Evolutionary conservation across 2,329 filamentous ascomycete genomes (phyloP).

Genomic region (Lasiodiplodia hormozganensis): DNA sequence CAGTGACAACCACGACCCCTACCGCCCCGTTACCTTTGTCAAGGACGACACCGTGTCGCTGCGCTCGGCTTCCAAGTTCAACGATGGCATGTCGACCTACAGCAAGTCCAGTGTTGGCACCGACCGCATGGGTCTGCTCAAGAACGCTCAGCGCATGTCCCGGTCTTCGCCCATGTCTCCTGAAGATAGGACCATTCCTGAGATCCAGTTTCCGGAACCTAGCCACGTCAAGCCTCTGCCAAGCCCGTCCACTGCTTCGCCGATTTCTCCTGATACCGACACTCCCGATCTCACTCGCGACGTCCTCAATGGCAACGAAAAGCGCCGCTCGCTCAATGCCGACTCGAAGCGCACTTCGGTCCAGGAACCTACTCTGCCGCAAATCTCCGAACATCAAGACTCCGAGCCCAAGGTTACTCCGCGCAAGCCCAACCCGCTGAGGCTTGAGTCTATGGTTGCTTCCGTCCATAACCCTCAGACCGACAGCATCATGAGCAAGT

Average conservation of each 20-base stretch:
- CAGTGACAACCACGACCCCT: constrained; percentile 81
- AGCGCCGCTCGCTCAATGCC: constrained; percentile 40
- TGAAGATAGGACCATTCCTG: constrained; percentile 39
- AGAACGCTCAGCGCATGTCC: constrained; percentile 66
- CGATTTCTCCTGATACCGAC: constrained; percentile 1
- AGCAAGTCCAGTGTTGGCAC: constrained; percentile 58
- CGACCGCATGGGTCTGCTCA: constrained; percentile 58
- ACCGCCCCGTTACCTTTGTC: constrained; percentile 70
- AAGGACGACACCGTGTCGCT: constrained; percentile 47
- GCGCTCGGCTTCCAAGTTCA: constrained; percentile 43
- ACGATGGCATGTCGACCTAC: constrained; percentile 57
- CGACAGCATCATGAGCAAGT: constrained; percentile 55
- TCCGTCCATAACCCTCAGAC: constrained; percentile 45
- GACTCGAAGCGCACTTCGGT: constrained; percentile 49
- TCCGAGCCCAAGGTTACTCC: constrained; percentile 6
- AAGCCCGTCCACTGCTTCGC: constrained; percentile 6
- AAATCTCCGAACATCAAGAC: constrained; percentile 35
- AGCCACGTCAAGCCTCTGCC: constrained; percentile 29
- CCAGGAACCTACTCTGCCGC: constrained; percentile 34
- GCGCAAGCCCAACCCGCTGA: constrained; percentile 28
- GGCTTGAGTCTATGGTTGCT: constrained; percentile 46
- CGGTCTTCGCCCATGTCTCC: constrained; percentile 48
- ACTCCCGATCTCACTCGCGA: constrained; percentile 24
- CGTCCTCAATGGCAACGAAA: constrained; percentile 35
- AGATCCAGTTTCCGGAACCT: constrained; percentile 45